Evolutionary conservation across 1,284 basidiomycete genomes (phyloP).

Genomic region (Leccinum ambiguum): DNA sequence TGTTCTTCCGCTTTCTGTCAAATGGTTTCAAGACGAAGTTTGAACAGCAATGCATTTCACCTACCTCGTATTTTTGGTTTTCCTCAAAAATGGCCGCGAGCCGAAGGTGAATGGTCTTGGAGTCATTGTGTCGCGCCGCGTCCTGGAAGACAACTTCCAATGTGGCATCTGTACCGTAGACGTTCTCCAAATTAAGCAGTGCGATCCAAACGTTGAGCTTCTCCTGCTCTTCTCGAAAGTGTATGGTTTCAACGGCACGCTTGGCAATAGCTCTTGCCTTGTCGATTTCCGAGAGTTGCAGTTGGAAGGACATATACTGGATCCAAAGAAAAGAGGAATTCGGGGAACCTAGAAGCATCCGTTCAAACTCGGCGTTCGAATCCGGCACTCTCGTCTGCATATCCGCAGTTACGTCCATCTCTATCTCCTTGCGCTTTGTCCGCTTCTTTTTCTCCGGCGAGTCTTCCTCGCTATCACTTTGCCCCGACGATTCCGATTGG

Average conservation of each 20-base stretch:
- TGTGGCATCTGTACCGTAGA: constrained; percentile 85
- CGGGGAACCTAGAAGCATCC: constrained; percentile 91
- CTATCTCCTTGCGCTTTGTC: constrained; percentile 67
- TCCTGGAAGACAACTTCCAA: constrained; percentile 86
- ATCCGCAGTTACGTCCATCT: constrained; percentile 83
- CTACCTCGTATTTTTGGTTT: constrained; percentile 78
- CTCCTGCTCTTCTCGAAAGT: constrained; percentile 95
- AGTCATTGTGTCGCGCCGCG: constrained; percentile 88
- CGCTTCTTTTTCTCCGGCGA: constrained; percentile 58
- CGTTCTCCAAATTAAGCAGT: constrained; percentile 92
- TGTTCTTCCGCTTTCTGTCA: constrained; percentile 84
- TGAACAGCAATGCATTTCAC: constrained; percentile 17
- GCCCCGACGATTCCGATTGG: constrained; percentile 41
- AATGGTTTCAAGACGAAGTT: constrained; percentile 16
- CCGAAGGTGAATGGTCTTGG: constrained; percentile 86
- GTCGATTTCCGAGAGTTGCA: constrained; percentile 94
- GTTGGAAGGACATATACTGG: constrained; percentile 98
- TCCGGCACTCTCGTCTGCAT: constrained; percentile 85
- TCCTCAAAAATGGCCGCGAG: constrained; percentile 85
- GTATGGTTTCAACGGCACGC: constrained; percentile 86
- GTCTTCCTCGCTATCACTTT: constrained; percentile 50
- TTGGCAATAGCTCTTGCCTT: constrained; percentile 89
- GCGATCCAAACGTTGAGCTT: constrained; percentile 98
- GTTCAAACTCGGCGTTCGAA: constrained; percentile 94
- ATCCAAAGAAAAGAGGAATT: constrained; percentile 99